Evolutionary conservation across 2,329 filamentous ascomycete species (phyloP).

Genomic region (Nectriaceae sp.): DNA sequence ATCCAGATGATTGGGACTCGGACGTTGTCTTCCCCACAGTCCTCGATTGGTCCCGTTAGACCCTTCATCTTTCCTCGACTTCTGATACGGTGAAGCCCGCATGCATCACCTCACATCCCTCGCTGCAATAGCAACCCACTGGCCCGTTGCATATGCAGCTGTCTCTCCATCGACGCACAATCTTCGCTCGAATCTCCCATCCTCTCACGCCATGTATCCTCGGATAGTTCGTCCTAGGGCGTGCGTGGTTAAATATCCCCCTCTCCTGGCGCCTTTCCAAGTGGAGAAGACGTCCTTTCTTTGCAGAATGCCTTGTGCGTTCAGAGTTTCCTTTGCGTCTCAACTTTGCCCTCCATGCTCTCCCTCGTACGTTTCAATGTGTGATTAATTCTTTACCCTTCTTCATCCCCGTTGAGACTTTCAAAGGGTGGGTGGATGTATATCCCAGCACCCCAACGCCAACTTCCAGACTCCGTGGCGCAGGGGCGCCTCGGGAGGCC

Average conservation of each 20-base stretch:
- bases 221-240: slow-evolving; percentile 6
- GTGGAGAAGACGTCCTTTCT: slow-evolving; percentile 9
- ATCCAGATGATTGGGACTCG: slow-evolving; percentile 22
- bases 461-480: slow-evolving; percentile 13
- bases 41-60: slow-evolving; percentile 5
- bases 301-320: slow-evolving; percentile 11
- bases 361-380: slow-evolving; percentile 13
- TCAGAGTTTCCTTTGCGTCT: slow-evolving; percentile 9
- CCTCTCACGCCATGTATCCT: slow-evolving; percentile 19
- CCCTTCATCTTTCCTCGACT: neutral
- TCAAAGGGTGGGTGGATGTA: slow-evolving; percentile 31
- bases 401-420: slow-evolving; percentile 4
- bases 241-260: slow-evolving; percentile 22
- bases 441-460: slow-evolving; percentile 26
- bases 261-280: slow-evolving; percentile 12
- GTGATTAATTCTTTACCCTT: slow-evolving; percentile 2
- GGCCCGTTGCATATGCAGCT: slow-evolving; percentile 25
- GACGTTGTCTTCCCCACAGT: slow-evolving; percentile 10
- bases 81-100: slow-evolving; percentile 11
- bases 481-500: slow-evolving; percentile 6
- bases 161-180: slow-evolving; percentile 18
- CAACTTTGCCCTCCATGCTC: slow-evolving; percentile 10
- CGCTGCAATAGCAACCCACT: slow-evolving; percentile 8
- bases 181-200: slow-evolving; percentile 10
- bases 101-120: slow-evolving; percentile 10